A percentile compares a stretch with the other conserved stretches of the same genome.
Evolutionary conservation across 2,329 filamentous ascomycete species (phyloP).

Genomic region (Pyrenophora seminiperda): DNA sequence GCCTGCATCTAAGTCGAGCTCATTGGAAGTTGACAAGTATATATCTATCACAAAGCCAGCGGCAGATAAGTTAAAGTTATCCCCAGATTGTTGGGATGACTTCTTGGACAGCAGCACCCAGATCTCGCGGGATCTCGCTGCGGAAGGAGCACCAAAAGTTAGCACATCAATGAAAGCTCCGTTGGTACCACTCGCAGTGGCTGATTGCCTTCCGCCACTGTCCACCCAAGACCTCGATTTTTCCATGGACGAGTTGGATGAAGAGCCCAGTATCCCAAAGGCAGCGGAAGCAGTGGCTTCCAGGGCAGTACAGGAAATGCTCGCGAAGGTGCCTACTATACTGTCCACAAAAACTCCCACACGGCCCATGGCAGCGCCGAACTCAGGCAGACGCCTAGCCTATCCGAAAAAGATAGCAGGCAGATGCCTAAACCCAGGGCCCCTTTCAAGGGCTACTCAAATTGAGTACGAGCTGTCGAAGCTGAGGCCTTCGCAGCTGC

Average conservation of each 20-base stretch:
- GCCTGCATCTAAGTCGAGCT: conserved; percentile 29
- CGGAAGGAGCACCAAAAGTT: conserved; percentile 10
- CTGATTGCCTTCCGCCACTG: conserved; percentile 30
- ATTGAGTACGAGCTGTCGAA: conserved; percentile 8
- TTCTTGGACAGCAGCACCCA: conserved; percentile 55
- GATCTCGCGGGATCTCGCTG: conserved; percentile 51
- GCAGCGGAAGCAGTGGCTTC: not conserved
- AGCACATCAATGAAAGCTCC: not conserved
- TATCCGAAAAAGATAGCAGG: conserved; percentile 10
- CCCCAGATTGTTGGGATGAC: conserved; percentile 46
- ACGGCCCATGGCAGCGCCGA: not conserved
- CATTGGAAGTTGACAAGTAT: not conserved
- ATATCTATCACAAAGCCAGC: not conserved
- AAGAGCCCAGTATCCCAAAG: conserved; percentile 10
- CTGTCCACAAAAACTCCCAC: not conserved
- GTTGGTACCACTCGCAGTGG: not conserved
- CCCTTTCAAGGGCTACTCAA: conserved; percentile 6
- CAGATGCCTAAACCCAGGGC: conserved; percentile 9
- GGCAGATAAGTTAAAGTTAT: too few species aligned
- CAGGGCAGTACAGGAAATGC: not conserved
- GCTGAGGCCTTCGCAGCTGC: conserved; percentile 10
- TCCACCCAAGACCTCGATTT: conserved; percentile 51
- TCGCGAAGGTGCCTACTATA: not conserved
- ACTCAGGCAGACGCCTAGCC: not conserved
- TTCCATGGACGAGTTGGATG: conserved; percentile 49